These are phyloP conservation scores for Paralagenidium karlingii DNA, from an alignment of 352 stramenopile species.

Conservation along the genomic window DNA sequence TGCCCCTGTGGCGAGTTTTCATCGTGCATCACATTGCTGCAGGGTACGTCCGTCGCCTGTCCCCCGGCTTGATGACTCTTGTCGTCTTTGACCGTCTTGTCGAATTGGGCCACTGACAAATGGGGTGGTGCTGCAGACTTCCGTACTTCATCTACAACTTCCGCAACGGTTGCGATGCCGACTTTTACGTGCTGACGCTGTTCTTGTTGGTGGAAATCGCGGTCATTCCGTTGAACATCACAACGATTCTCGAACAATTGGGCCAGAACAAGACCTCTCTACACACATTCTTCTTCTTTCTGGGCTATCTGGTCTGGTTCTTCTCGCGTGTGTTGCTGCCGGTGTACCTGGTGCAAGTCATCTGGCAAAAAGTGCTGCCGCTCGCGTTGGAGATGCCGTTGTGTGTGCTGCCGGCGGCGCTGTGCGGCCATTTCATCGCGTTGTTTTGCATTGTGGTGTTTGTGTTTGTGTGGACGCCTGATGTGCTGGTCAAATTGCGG, in stretches of 20 bases:
- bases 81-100: no score
- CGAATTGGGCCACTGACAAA: no score
- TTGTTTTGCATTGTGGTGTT: slow-evolving; percentile 75
- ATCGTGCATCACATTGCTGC: slow-evolving; percentile 69
- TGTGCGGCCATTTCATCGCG: slow-evolving; percentile 73
- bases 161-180: slow-evolving; percentile 49
- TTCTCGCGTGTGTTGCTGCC: slow-evolving; percentile 55
- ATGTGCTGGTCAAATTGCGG: slow-evolving; percentile 64
- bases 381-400: slow-evolving; percentile 17
- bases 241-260: slow-evolving; percentile 68
- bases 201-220: slow-evolving; percentile 79
- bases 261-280: slow-evolving; percentile 45
- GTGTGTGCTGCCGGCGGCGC: slow-evolving; percentile 46
- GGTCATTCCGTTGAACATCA: slow-evolving; percentile 70
- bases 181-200: slow-evolving; percentile 66
- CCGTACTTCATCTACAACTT: slow-evolving; percentile 80
- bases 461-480: slow-evolving; percentile 72
- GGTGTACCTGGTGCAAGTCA: slow-evolving; percentile 67
- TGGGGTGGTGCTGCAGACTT: slow-evolving; percentile 16
- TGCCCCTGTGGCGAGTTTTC: slow-evolving; percentile 70
- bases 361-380: slow-evolving; percentile 65
- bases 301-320: slow-evolving; percentile 70
- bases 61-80: not conserved
- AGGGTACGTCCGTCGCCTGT: slow-evolving; percentile 28
- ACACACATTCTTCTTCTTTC: slow-evolving; percentile 58